phyloP scores from a whole-genome alignment of 257 asterid species.

The Penstemon eatonii region DNA sequence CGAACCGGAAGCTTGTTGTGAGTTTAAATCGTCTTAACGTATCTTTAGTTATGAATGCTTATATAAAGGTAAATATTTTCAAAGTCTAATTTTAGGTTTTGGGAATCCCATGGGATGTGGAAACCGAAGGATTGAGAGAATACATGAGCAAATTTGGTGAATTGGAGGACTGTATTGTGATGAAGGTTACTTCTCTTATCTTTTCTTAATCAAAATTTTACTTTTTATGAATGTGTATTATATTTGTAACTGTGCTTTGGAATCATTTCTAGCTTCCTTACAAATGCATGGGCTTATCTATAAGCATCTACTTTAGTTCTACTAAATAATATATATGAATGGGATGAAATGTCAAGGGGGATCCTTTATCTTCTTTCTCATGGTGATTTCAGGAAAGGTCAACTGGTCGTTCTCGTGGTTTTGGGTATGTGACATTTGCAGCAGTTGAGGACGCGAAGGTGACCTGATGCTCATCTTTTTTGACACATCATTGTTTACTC shows the following conservation, averaged over 20 bases:
- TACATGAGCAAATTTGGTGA: conserved; percentile 97
- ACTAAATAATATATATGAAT: conserved; percentile 5
- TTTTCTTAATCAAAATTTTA: neutral
- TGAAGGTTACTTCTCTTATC: conserved; percentile 64
- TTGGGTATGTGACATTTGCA: conserved; percentile 93
- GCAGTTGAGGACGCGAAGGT: conserved; percentile 86
- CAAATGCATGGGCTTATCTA: conserved; percentile 7
- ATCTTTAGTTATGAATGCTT: neutral
- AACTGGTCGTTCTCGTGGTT: conserved; percentile 97
- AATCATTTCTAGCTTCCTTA: neutral
- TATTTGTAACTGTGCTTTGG: conserved; percentile 3
- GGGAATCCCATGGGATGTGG: conserved; percentile 99
- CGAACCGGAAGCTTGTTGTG: conserved; percentile 94
- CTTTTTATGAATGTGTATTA: neutral
- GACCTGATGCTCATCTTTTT: conserved; percentile 24
- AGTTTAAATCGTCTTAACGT: conserved; percentile 32
- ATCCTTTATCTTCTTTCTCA: conserved; percentile 21
- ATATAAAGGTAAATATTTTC: neutral
- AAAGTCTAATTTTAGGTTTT: conserved; percentile 55
- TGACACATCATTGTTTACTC: conserved; percentile 10
- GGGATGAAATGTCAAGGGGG: neutral
- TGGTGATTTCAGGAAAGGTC: conserved; percentile 74
- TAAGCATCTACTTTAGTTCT: conserved; percentile 1
- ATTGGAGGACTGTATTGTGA: conserved; percentile 91
- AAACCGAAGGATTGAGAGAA: conserved; percentile 85